Conservation (phyloP, 441 rosid genomes). For the Syzygium syzygioides region DNA sequence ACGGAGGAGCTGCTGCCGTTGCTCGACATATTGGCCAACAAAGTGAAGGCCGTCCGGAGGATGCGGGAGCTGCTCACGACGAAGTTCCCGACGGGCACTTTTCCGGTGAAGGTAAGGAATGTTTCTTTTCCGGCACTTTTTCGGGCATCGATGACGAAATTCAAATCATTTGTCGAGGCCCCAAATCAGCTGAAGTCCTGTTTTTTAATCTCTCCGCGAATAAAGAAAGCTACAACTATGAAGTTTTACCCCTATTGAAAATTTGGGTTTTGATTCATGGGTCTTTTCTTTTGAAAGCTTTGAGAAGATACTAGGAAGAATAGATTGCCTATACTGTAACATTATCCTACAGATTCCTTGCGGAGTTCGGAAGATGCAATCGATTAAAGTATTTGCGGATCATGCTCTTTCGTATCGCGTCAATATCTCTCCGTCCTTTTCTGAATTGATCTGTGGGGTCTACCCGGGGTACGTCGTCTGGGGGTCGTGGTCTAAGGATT, state of each 20-base stretch:
- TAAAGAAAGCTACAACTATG: not conserved
- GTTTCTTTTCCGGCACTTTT: not conserved
- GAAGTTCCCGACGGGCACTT: conserved; percentile 91
- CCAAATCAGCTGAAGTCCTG: not conserved
- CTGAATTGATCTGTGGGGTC: conserved; percentile 11
- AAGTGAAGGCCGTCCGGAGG: conserved; percentile 88
- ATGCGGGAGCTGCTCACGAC: conserved; percentile 88
- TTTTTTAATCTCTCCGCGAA: not conserved
- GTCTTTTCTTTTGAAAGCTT: not conserved
- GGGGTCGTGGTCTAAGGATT: not conserved
- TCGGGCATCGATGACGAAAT: not conserved
- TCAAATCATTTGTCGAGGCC: not conserved
- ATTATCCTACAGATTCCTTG: not conserved
- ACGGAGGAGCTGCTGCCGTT: conserved; percentile 89
- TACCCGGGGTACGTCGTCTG: not conserved
- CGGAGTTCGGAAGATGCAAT: not conserved
- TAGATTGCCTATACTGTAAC: too few species aligned
- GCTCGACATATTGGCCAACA: conserved; percentile 84
- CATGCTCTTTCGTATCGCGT: not conserved
- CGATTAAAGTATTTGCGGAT: not conserved
- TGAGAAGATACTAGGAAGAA: not conserved
- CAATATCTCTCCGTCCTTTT: not conserved
- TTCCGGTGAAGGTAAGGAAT: conserved; percentile 79
- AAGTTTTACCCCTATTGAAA: not conserved
- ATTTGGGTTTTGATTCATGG: not conserved